Evolutionary conservation across 2,329 filamentous ascomycete species (phyloP), one percentile per base, ranked within the genome.

Genomic region (Macroventuria anomochaeta): DNA sequence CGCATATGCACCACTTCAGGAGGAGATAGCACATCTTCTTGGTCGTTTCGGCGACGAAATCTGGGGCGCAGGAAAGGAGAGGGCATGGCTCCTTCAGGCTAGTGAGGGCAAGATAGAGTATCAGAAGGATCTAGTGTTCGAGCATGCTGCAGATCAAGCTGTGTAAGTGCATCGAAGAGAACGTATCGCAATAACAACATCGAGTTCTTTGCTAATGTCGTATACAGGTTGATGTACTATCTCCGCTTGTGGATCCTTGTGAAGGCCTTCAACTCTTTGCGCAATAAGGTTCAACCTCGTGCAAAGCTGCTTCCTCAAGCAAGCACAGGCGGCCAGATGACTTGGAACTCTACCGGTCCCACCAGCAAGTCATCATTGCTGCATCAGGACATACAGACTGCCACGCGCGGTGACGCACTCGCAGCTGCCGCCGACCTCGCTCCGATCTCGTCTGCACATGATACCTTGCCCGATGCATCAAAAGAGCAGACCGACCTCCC

Each of bases 241-340:
- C 47, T 55, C 8, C 46, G 53, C 13, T 21, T 52, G 3, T 55
- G 53, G 53, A 55, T 52, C 11, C 20, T 55, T n/a, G 25, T 32
- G 10, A 51, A 47, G 23, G 53, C 53, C 3, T 51, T 55, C 36
- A 55, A 55, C 15, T 17, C 31, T 36, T 23, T 33, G 13, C 47
- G 53, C 5, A 47, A 52, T 23, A 47, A 23, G 15, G 13, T 18
- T n/a, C 37, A 18, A 7, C 26, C 32, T 23, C 20, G 34, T 31
- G 36, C 10, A 21, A 28, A 13, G 29, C 15, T 6, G 3, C 10
- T 12, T 17, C n/a, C 17, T 10, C 6, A 23, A 5, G 12, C 21
- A 23, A 28, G 18, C 12, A 12, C 12, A 10, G 23, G 34, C 5
- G 31, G 13, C 8, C 18, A 18, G 2, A 20, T 7, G 7, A 33